Percentiles rank a stretch among this genome's conserved stretches.
phyloP scores from a whole-genome alignment of 1,139 yeast genomes.

The Casaregolazyma lundiana region DNA sequence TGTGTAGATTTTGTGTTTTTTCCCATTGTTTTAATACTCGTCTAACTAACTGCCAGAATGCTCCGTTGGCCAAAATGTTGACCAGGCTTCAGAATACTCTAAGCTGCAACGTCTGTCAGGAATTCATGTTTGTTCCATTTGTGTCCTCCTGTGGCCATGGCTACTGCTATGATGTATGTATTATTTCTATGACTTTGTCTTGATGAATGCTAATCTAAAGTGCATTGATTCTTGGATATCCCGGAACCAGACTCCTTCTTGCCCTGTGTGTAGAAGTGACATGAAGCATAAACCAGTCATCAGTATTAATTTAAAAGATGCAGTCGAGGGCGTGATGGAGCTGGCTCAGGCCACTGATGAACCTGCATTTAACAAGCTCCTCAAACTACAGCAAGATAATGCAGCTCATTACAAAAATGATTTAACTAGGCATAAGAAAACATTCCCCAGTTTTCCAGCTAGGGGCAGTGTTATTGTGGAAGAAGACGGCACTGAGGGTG shows the following conservation, averaged over 20 bases:
- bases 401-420: slow-evolving; percentile 21
- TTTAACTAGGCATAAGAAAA: slow-evolving; percentile 14
- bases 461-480: slow-evolving; percentile 13
- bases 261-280: slow-evolving; percentile 27
- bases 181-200: neutral
- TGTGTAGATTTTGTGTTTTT: neutral
- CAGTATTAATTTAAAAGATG: slow-evolving; percentile 17
- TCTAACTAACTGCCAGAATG: slow-evolving; percentile 2
- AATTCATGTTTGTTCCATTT: slow-evolving; percentile 31
- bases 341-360: slow-evolving; percentile 15
- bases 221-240: slow-evolving; percentile 29
- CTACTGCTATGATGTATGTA: slow-evolving; percentile 30
- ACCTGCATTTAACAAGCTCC: slow-evolving; percentile 9
- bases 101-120: slow-evolving; percentile 34
- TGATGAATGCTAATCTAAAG: slow-evolving; percentile 14
- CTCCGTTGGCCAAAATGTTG: slow-evolving; percentile 2
- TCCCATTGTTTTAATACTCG: neutral
- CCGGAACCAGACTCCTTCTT: slow-evolving; percentile 19
- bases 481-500: slow-evolving; percentile 24
- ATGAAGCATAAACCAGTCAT: slow-evolving; percentile 21
- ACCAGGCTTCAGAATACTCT: slow-evolving; percentile 21
- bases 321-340: slow-evolving; percentile 15
- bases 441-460: slow-evolving; percentile 23
- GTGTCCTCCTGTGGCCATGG: slow-evolving; percentile 35
- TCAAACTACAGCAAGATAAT: slow-evolving; percentile 15